Conservation (phyloP, 768 basidiomycete genomes). For the Chiua virens region DNA sequence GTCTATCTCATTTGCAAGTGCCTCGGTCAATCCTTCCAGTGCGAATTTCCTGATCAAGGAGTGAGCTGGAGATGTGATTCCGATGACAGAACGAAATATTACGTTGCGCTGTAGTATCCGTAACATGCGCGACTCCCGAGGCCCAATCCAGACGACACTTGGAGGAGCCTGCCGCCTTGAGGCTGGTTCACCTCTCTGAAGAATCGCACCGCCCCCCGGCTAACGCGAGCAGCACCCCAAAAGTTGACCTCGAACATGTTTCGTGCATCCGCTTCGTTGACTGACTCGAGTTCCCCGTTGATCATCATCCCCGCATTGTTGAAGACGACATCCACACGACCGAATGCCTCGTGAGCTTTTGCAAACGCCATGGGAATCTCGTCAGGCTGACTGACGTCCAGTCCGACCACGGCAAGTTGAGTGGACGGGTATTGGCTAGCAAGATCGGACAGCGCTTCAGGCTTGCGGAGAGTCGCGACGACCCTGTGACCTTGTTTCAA, state of each 20-base stretch:
- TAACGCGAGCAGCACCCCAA: conserved; percentile 33
- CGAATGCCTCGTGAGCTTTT: conserved; percentile 31
- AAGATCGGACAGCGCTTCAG: conserved; percentile 33
- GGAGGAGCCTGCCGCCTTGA: conserved; percentile 36
- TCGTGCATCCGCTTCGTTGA: conserved; percentile 31
- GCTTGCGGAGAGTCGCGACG: conserved; percentile 45
- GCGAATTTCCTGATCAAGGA: conserved; percentile 16
- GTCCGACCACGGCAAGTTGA: conserved; percentile 22
- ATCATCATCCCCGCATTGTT: conserved; percentile 36
- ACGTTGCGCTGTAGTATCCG: conserved; percentile 30
- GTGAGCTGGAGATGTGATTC: background rate
- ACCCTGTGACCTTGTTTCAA: conserved; percentile 37
- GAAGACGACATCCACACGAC: conserved; percentile 38
- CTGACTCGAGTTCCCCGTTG: conserved; percentile 35
- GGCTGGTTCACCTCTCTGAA: conserved; percentile 40
- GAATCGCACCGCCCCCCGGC: conserved; percentile 30
- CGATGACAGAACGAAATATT: background rate
- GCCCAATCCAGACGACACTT: conserved; percentile 31
- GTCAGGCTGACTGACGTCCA: conserved; percentile 31
- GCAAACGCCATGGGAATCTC: conserved; percentile 31
- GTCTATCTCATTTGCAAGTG: conserved; percentile 22
- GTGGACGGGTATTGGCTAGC: conserved; percentile 23
- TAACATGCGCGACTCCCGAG: conserved; percentile 5
- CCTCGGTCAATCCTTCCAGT: conserved; percentile 29
- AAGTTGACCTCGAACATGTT: conserved; percentile 40